Percentiles rank a stretch among this genome's conserved stretches.
Evolutionary conservation across 192 early-diverging fungal genomes (phyloP).

Genomic region (Entophlyctis luteolus): DNA sequence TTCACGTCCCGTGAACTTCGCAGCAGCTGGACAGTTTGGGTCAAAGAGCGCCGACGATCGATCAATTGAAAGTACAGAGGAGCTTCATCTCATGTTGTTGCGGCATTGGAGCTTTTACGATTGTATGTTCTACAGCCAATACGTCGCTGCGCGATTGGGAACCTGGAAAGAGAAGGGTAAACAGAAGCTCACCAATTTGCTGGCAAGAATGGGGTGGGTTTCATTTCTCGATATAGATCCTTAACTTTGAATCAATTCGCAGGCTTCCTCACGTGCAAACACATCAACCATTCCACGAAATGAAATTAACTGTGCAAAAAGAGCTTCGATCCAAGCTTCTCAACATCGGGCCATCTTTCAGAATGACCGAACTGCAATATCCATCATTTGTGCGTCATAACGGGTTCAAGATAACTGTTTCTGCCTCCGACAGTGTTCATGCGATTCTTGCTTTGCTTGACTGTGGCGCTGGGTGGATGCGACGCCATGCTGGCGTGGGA

Average conservation of each 20-base stretch:
- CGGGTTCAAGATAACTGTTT: conserved; percentile 61
- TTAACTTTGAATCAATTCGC: not conserved
- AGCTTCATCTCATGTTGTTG: conserved; percentile 80
- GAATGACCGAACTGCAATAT: conserved; percentile 70
- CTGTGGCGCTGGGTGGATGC: conserved; percentile 47
- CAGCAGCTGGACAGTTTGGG: conserved; percentile 27
- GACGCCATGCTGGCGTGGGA: conserved; percentile 32
- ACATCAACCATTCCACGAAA: conserved; percentile 70
- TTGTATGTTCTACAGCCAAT: conserved; percentile 81
- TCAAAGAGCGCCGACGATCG: conserved; percentile 46
- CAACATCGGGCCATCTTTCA: conserved; percentile 67
- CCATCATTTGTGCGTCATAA: conserved; percentile 75
- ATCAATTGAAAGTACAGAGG: conserved; percentile 60
- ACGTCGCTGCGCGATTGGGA: conserved; percentile 80
- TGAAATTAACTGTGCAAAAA: conserved; percentile 51
- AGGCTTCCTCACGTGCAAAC: conserved; percentile 79
- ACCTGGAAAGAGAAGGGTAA: conserved; percentile 85
- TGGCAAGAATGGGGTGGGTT: conserved; percentile 84
- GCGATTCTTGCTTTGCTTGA: conserved; percentile 71
- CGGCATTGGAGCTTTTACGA: conserved; percentile 90
- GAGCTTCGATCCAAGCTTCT: conserved; percentile 62
- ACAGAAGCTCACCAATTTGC: conserved; percentile 69
- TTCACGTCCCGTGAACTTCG: not conserved
- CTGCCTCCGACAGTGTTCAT: conserved; percentile 79
- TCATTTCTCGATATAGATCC: not conserved